A percentile compares a stretch with the other conserved stretches of the same genome.
phyloP scores from a whole-genome alignment of 352 stramenopile genomes.

The Thraustotheca clavata region DNA sequence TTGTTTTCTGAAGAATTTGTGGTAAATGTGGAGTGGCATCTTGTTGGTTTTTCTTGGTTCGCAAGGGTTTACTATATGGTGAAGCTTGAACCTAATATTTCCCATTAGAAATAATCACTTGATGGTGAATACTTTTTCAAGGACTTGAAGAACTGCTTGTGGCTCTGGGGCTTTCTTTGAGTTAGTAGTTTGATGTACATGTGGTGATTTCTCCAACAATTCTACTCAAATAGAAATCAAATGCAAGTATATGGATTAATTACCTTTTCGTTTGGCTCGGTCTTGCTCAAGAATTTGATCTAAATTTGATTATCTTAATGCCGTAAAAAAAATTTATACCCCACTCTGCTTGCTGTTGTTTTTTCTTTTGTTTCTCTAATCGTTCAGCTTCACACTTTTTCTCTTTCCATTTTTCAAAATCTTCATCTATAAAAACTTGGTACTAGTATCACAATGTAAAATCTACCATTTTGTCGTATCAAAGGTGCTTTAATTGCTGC shows the following conservation, averaged over 20 bases:
- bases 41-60: not conserved
- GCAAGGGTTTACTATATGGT: not conserved
- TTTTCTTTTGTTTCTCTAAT: conserved; percentile 26
- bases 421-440: conserved; percentile 65
- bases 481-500: not conserved
- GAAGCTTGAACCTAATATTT: conserved; percentile 13
- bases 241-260: not conserved
- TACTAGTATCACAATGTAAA: not conserved
- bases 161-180: not conserved
- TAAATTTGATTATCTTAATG: not conserved
- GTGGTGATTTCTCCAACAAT: not conserved
- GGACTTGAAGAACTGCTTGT: not conserved
- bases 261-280: not conserved
- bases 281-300: not conserved
- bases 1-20: not conserved
- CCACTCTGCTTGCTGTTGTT: conserved; percentile 3
- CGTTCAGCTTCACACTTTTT: conserved; percentile 42
- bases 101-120: not conserved
- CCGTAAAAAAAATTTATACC: not conserved
- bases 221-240: not conserved
- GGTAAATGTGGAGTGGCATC: not conserved
- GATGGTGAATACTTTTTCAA: not conserved
- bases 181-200: not conserved
- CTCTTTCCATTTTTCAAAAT: conserved; percentile 90
- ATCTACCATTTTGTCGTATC: not conserved